Percentiles rank a stretch among this genome's conserved stretches.
Conservation (phyloP, 148 eudicot genomes). For the Rhododendron henanense region DNA sequence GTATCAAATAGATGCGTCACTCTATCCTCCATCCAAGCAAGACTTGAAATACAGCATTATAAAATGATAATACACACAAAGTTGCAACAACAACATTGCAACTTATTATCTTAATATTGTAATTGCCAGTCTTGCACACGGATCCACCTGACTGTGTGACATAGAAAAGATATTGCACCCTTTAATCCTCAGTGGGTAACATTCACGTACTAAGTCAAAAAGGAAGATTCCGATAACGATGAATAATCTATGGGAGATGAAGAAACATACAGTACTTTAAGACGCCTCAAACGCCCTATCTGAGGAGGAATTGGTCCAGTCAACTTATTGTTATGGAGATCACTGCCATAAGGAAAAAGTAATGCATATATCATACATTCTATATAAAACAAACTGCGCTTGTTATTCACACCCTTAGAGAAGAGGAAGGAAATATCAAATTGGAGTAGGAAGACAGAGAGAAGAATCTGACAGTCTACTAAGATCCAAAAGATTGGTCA, state of each 20-base stretch:
- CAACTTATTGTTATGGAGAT: conserved; percentile 91
- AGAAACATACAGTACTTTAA: conserved; percentile 44
- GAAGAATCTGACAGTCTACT: too few species aligned
- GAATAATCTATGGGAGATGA: not conserved
- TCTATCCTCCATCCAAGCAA: not conserved
- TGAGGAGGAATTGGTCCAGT: conserved; percentile 97
- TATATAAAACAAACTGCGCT: not conserved
- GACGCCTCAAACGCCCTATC: conserved; percentile 72
- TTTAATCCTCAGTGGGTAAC: not conserved
- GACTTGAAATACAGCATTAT: not conserved
- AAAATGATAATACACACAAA: not conserved
- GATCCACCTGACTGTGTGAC: not conserved
- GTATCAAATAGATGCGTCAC: not conserved
- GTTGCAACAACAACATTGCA: not conserved
- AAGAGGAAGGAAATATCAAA: not conserved
- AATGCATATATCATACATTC: not conserved
- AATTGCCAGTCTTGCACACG: not conserved
- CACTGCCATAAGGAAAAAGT: conserved; percentile 43
- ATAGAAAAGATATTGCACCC: not conserved
- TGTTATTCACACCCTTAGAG: not conserved
- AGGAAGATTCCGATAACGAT: not conserved
- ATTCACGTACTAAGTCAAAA: not conserved
- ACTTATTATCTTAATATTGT: not conserved
- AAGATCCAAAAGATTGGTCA: too few species aligned
- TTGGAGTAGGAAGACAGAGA: too few species aligned